Evolutionary conservation across 1,139 yeast genomes (phyloP).

Genomic region (Geotrichum klebahnii): DNA sequence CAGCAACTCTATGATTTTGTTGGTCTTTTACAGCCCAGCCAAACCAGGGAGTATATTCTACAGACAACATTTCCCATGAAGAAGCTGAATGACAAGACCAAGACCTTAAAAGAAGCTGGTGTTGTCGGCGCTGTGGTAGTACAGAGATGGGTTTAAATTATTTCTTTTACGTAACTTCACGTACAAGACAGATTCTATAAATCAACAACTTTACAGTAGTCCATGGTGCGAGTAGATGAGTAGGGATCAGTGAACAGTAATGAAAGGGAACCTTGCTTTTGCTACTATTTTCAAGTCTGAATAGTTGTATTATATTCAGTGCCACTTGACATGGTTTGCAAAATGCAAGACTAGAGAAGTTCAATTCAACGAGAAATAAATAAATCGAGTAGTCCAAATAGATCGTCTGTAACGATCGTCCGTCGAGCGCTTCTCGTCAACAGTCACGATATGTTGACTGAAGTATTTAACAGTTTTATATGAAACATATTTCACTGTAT

Average conservation of each 20-base stretch:
- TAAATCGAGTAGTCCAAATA: no score
- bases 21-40: slow-evolving; percentile 44
- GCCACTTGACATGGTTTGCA: no score
- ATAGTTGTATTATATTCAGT: no score
- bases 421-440: no score
- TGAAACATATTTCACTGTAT: no score
- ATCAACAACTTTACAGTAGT: not conserved
- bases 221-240: not conserved
- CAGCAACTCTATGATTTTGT: slow-evolving; percentile 67
- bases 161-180: not conserved
- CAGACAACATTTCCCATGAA: slow-evolving; percentile 83
- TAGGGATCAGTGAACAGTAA: not conserved
- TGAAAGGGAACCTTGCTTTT: no score
- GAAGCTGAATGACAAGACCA: slow-evolving; percentile 56
- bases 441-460: no score
- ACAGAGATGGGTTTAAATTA: slow-evolving; percentile 49
- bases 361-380: no score
- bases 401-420: no score
- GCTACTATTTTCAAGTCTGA: no score
- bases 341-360: no score
- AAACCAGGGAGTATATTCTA: slow-evolving; percentile 54
- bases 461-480: no score
- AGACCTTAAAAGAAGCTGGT: slow-evolving; percentile 68
- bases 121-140: slow-evolving; percentile 82
- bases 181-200: not conserved